These are phyloP conservation scores for Cryptococcus jaspeensis DNA, from an alignment of 1,284 basidiomycete genomes.

Conservation along the genomic window DNA sequence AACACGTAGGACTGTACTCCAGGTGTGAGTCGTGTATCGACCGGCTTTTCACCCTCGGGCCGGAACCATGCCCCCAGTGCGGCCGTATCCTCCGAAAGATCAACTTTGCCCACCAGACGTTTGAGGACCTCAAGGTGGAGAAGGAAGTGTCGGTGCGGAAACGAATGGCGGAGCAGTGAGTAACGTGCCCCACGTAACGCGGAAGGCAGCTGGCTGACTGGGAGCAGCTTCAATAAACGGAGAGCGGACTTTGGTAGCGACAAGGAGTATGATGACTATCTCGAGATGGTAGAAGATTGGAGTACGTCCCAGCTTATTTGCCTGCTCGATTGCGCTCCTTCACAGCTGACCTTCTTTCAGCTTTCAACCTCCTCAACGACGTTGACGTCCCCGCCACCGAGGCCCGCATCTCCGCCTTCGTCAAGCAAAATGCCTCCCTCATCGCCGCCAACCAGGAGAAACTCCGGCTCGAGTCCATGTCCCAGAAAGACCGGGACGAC, in stretches of 20 bases:
- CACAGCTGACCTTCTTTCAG: slow-evolving; percentile 51
- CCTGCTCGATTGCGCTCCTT: background rate
- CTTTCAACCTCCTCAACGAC: slow-evolving; percentile 94
- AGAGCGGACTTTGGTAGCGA: slow-evolving; percentile 83
- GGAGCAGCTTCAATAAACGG: slow-evolving; percentile 86
- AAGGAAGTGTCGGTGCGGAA: slow-evolving; percentile 90
- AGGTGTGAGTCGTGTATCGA: slow-evolving; percentile 99
- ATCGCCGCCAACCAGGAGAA: slow-evolving; percentile 77
- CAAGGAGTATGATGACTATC: slow-evolving; percentile 89
- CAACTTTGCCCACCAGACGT: slow-evolving; percentile 93
- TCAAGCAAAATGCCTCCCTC: slow-evolving; percentile 72
- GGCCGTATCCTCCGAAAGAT: slow-evolving; percentile 84
- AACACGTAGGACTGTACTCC: background rate
- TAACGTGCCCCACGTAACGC: background rate
- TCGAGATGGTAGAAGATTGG: slow-evolving; percentile 94
- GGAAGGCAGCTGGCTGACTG: background rate
- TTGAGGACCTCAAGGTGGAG: slow-evolving; percentile 93
- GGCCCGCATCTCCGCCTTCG: slow-evolving; percentile 73
- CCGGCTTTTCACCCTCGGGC: slow-evolving; percentile 90
- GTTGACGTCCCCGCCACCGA: slow-evolving; percentile 83
- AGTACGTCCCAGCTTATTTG: slow-evolving; percentile 61
- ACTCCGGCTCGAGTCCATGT: slow-evolving; percentile 55
- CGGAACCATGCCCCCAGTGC: slow-evolving; percentile 94
- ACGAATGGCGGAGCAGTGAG: slow-evolving; percentile 79
- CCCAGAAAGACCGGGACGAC: slow-evolving; percentile 63